A percentile compares a stretch with the other conserved stretches of the same genome.
These are phyloP conservation scores for Citrullus amarus DNA, from an alignment of 306 rosid species.

Conservation along the genomic window DNA sequence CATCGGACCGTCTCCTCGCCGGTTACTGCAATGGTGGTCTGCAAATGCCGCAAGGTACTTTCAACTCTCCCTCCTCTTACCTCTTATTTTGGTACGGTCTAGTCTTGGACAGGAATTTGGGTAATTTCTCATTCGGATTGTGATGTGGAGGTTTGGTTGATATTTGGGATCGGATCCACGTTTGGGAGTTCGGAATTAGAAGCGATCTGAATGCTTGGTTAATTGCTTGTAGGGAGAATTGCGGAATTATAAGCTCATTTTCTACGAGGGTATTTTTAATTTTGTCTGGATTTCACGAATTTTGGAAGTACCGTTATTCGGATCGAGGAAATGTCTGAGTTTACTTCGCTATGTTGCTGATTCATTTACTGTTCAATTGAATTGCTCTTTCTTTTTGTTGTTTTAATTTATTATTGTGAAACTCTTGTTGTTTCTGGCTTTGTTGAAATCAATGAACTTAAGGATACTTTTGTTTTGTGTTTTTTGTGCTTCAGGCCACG, in stretches of 20 bases:
- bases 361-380: neutral
- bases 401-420: neutral
- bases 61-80: neutral
- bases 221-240: constrained; percentile 1
- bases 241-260: neutral
- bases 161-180: constrained; percentile 37
- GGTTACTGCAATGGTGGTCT: constrained; percentile 91
- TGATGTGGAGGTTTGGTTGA: constrained; percentile 3
- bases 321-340: neutral
- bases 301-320: neutral
- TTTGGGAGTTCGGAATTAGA: constrained; percentile 5
- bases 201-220: constrained; percentile 23
- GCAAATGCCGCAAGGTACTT: constrained; percentile 97
- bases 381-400: neutral
- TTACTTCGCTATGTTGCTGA: neutral
- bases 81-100: neutral
- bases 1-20: constrained; percentile 5
- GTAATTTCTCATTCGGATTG: constrained; percentile 12
- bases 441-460: neutral
- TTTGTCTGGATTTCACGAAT: neutral
- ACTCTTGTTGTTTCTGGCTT: neutral
- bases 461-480: neutral
- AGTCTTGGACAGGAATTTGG: neutral
- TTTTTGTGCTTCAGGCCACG: constrained; percentile 68
- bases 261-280: neutral